A percentile compares a stretch with the other conserved stretches of the same genome.
Evolutionary conservation across 495 filamentous ascomycete species (phyloP).

Genomic region (Xylaria flabelliformis): DNA sequence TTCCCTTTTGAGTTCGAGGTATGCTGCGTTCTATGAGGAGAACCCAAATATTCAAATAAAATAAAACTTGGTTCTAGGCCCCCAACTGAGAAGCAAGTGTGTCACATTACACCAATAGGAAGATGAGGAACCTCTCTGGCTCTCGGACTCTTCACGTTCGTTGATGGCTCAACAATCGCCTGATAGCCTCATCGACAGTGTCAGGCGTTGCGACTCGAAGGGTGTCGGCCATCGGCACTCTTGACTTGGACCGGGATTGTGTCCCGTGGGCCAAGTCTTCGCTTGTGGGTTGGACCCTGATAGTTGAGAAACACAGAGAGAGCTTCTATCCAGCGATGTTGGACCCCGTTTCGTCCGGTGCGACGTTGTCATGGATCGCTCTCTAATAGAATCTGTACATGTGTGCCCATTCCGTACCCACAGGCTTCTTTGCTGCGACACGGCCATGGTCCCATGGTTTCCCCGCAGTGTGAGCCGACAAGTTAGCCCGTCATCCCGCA

Average conservation of each 20-base stretch:
- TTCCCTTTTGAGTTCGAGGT: slow-evolving; percentile 15
- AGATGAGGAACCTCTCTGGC: slow-evolving; percentile 2
- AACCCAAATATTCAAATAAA: background rate
- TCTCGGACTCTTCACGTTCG: slow-evolving; percentile 2
- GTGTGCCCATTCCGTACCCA: slow-evolving; percentile 19
- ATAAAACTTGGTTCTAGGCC: background rate
- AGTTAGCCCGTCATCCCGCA: slow-evolving; percentile 22
- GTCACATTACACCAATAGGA: slow-evolving; percentile 10
- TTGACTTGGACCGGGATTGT: slow-evolving; percentile 6
- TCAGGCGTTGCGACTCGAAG: slow-evolving; percentile 12
- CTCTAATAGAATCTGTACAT: slow-evolving; percentile 18
- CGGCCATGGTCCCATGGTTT: slow-evolving; percentile 25
- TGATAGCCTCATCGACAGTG: slow-evolving; percentile 16
- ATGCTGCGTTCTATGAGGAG: background rate
- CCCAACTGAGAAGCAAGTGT: background rate
- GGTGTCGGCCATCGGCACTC: slow-evolving; percentile 23
- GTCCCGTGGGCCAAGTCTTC: slow-evolving; percentile 27
- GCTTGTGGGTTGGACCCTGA: slow-evolving; percentile 19
- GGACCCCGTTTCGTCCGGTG: slow-evolving; percentile 18
- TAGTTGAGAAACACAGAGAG: background rate
- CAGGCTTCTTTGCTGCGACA: slow-evolving; percentile 16
- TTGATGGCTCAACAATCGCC: slow-evolving; percentile 12
- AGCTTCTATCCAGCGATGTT: slow-evolving; percentile 12
- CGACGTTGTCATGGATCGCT: slow-evolving; percentile 23
- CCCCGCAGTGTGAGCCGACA: slow-evolving; percentile 25